Conservation (phyloP, 1,139 yeast species). For the Saccharomyces hybrid region DNA sequence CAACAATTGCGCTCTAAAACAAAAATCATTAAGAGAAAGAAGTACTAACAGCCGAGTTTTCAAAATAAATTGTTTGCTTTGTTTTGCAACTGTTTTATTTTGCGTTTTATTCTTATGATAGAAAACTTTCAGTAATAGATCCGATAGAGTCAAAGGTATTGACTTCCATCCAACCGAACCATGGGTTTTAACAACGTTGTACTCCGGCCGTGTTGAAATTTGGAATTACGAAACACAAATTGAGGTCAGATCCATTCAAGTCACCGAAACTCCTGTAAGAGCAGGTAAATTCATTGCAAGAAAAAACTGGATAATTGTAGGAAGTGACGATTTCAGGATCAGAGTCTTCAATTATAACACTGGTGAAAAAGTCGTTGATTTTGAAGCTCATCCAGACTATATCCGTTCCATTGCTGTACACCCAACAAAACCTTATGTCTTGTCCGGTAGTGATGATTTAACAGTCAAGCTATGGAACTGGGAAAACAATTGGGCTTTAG, state of each 20-base stretch:
- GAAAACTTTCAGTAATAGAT: conserved; percentile 39
- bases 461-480: conserved; percentile 94
- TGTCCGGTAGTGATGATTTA: conserved; percentile 89
- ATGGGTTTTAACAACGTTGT: conserved; percentile 83
- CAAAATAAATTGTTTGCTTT: not conserved
- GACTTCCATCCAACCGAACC: conserved; percentile 98
- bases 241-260: conserved; percentile 67
- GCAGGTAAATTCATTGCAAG: conserved; percentile 93
- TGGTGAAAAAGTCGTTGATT: conserved; percentile 87
- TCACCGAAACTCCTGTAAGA: conserved; percentile 90
- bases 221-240: conserved; percentile 83
- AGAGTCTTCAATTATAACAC: conserved; percentile 93
- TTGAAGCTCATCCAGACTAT: conserved; percentile 97
- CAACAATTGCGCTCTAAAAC: no score
- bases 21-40: no score
- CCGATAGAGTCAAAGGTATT: conserved; percentile 95
- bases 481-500: conserved; percentile 87
- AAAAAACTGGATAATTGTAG: conserved; percentile 95
- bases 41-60: not conserved
- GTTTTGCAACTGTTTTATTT: not conserved
- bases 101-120: conserved; percentile 5
- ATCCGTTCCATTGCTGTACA: conserved; percentile 90
- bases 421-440: conserved; percentile 81
- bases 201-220: conserved; percentile 77
- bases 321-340: conserved; percentile 90